Evolutionary conservation across 2,329 filamentous ascomycete species (phyloP).

Genomic region (Penicillium sp.): DNA sequence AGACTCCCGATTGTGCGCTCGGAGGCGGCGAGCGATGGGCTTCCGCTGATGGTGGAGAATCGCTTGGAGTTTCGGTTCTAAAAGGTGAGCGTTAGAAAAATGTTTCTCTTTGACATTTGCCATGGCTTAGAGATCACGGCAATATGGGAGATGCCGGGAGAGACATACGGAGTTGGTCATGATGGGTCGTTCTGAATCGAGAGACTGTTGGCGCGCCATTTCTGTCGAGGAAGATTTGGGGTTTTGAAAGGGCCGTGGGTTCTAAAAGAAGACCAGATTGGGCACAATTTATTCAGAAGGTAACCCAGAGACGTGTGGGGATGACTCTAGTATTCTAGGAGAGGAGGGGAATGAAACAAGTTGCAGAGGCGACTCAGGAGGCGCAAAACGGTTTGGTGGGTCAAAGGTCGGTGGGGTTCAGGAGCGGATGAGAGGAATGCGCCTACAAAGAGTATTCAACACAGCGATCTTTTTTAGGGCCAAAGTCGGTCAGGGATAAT

Average conservation of each 20-base stretch:
- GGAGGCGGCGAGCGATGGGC: conserved; percentile 46
- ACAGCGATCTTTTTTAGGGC: conserved; percentile 3
- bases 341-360: conserved; percentile 1
- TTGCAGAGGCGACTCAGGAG: conserved; percentile 16
- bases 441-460: not conserved
- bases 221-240: conserved; percentile 1
- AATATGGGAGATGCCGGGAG: conserved; percentile 1
- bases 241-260: not conserved
- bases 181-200: conserved; percentile 56
- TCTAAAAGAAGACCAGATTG: not conserved
- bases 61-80: conserved; percentile 53
- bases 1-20: conserved; percentile 44
- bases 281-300: not conserved
- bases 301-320: not conserved
- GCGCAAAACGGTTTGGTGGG: conserved; percentile 21
- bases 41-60: conserved; percentile 53
- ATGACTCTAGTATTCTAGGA: not conserved
- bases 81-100: not conserved
- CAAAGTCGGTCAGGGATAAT: not conserved
- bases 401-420: conserved; percentile 14
- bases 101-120: not conserved
- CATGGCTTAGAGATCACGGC: not conserved
- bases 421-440: conserved; percentile 5
- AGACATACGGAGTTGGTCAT: conserved; percentile 52
- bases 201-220: conserved; percentile 44